Percentiles rank a stretch among this genome's conserved stretches.
Evolutionary conservation across 2,329 filamentous ascomycete species (phyloP).

Genomic region (Arachnopeziza araneosa): DNA sequence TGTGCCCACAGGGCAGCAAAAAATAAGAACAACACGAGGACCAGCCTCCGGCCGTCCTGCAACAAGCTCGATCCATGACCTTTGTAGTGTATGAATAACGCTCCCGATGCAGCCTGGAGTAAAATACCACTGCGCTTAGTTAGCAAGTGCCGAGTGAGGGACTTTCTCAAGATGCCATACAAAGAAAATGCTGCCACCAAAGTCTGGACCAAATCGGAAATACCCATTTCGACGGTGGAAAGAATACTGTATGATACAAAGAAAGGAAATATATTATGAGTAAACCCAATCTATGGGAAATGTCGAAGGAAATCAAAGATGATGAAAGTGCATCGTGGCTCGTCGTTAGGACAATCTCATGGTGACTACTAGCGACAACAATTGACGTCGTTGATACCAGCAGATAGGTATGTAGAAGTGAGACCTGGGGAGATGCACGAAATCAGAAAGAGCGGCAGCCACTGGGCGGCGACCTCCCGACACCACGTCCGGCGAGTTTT

Average conservation of each 20-base stretch:
- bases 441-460: background rate
- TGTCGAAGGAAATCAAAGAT: background rate
- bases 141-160: slow-evolving; percentile 8
- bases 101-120: slow-evolving; percentile 27
- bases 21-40: slow-evolving; percentile 32
- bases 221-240: slow-evolving; percentile 21
- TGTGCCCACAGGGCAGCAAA: slow-evolving; percentile 31
- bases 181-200: slow-evolving; percentile 31
- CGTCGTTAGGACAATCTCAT: background rate
- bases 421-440: background rate
- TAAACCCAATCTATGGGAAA: slow-evolving; percentile 2
- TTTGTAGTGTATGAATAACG: slow-evolving; percentile 26
- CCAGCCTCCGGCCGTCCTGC: slow-evolving; percentile 34
- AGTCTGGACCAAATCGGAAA: slow-evolving; percentile 28
- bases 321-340: background rate
- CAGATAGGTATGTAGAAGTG: background rate
- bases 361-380: background rate
- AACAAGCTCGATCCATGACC: slow-evolving; percentile 28
- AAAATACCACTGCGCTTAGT: slow-evolving; percentile 28
- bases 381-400: background rate
- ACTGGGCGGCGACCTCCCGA: background rate
- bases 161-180: slow-evolving; percentile 15
- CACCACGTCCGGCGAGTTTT: background rate
- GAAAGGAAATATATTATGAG: slow-evolving; percentile 2
- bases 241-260: background rate